Evolutionary conservation across 768 basidiomycete genomes (phyloP), one percentile per base, ranked within the genome.

Genomic region (Cubamyces lactineus): DNA sequence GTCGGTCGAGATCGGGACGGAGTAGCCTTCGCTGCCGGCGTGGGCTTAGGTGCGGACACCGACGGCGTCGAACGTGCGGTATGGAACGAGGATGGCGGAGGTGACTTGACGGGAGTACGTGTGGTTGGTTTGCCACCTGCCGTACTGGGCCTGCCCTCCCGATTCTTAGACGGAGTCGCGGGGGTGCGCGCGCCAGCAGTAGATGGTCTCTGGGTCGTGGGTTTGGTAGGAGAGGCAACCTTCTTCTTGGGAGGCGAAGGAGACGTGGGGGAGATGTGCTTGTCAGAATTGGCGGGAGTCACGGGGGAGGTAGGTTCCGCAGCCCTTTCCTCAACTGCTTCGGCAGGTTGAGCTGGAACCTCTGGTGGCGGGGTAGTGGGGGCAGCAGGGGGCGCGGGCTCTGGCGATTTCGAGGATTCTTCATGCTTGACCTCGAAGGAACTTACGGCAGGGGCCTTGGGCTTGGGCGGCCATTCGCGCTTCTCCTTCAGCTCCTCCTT

Each of bases 401-500:
- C 60, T 39, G 60, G 64, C 11, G 64, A 65, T 47, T 59, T 66
- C 26, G 58, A 28, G 15, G 43, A 16, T 38, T 45, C 51, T 28
- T 52, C 50, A 9, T n/a, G 16, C 47, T 61, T 53, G 34, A 53
- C n/a, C 16, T 54, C 55, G 16, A 59, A 46, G 12, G 39, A 24
- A 15, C 40, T 50, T 24, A 61, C 41, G 15, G 45, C 56, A 17
- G 53, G 40, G 52, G 53, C n/a, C 61, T 69, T 70, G 12, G 66
- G 64, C 57, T 60, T 67, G 1, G 76, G 91, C 7, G 91, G 89
- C 89, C 89, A 91, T 79, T 92, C 92, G 46, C 84, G 82, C 70
- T 82, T 85, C 72, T 88, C 89, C 74, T 84, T 88, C 41, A 76
- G 70, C 68, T 91, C 89, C 68, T 86, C 87, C 73, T 83, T 86